phyloP scores from a whole-genome alignment of 208 protist genomes.

The Phytomonas sp. region DNA sequence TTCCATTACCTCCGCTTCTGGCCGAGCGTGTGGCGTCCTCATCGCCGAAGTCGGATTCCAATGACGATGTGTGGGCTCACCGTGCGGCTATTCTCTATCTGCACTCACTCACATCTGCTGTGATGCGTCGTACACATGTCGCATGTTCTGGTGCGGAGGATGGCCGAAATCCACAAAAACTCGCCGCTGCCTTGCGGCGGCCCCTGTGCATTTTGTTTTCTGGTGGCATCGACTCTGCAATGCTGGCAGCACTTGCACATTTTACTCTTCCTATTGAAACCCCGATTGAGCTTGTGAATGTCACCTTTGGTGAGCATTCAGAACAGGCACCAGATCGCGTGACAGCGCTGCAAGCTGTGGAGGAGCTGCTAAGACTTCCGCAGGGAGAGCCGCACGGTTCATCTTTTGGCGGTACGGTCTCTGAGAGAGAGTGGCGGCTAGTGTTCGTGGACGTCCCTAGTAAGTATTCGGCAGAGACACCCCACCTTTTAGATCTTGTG shows the following conservation, averaged over 20 bases:
- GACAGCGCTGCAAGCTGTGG: conserved; percentile 56
- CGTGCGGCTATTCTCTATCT: conserved; percentile 52
- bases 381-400: conserved; percentile 10
- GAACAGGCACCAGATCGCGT: conserved; percentile 80
- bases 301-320: conserved; percentile 83
- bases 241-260: conserved; percentile 89
- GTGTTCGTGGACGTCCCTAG: conserved; percentile 82
- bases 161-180: conserved; percentile 25
- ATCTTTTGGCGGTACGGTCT: background rate
- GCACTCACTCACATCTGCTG: conserved; percentile 57
- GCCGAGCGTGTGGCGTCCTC: conserved; percentile 5
- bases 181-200: conserved; percentile 27
- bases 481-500: conserved; percentile 61
- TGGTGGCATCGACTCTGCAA: conserved; percentile 92
- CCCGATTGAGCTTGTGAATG: conserved; percentile 93
- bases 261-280: conserved; percentile 60
- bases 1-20: conserved; percentile 9
- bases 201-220: conserved; percentile 88
- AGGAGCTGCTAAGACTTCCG: conserved; percentile 73
- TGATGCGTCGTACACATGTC: conserved; percentile 51
- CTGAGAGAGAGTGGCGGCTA: conserved; percentile 76
- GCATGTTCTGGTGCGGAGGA: conserved; percentile 37
- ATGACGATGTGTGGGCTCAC: conserved; percentile 30
- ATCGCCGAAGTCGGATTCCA: conserved; percentile 5
- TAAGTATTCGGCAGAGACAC: conserved; percentile 19